These are phyloP conservation scores for Epichloe uncinata DNA, from an alignment of 2,329 filamentous ascomycete genomes.

Conservation along the genomic window DNA sequence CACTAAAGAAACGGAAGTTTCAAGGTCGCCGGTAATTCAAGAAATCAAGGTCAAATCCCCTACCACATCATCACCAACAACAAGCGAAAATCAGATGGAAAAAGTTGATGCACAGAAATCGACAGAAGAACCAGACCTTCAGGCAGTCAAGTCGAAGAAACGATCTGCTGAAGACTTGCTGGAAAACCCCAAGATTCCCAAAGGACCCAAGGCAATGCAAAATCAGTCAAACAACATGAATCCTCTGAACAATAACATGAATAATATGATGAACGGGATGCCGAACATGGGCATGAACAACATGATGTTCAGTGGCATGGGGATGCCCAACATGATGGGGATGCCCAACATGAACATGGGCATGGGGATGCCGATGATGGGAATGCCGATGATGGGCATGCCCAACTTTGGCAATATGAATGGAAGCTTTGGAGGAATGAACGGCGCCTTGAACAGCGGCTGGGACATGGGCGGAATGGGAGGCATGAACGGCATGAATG, in stretches of 20 bases:
- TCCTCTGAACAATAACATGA: conserved; percentile 23
- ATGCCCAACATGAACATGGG: conserved; percentile 16
- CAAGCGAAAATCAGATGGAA: conserved; percentile 11
- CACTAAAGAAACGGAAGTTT: conserved; percentile 13
- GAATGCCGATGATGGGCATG: conserved; percentile 15
- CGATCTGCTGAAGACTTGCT: conserved; percentile 62
- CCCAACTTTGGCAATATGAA: conserved; percentile 7
- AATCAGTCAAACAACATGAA: conserved; percentile 33
- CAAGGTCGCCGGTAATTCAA: conserved; percentile 20
- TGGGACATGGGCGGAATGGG: conserved; percentile 10
- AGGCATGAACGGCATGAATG: conserved; percentile 16
- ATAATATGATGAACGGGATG: conserved; percentile 27
- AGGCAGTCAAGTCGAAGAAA: conserved; percentile 50
- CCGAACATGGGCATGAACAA: conserved; percentile 24
- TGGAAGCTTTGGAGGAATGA: conserved; percentile 6
- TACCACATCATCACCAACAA: conserved; percentile 16
- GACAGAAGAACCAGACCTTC: conserved; percentile 15
- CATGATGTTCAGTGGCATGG: conserved; percentile 13
- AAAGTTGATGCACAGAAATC: conserved; percentile 27
- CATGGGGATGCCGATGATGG: conserved; percentile 18
- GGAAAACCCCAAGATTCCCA: conserved; percentile 51
- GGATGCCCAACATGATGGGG: conserved; percentile 22
- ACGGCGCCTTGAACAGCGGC: conserved; percentile 6
- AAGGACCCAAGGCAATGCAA: conserved; percentile 53
- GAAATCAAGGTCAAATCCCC: conserved; percentile 14